Evolutionary conservation across 768 basidiomycete genomes (phyloP), one percentile per base, ranked within the genome.

Genomic region (Rhodocollybia butyracea): DNA sequence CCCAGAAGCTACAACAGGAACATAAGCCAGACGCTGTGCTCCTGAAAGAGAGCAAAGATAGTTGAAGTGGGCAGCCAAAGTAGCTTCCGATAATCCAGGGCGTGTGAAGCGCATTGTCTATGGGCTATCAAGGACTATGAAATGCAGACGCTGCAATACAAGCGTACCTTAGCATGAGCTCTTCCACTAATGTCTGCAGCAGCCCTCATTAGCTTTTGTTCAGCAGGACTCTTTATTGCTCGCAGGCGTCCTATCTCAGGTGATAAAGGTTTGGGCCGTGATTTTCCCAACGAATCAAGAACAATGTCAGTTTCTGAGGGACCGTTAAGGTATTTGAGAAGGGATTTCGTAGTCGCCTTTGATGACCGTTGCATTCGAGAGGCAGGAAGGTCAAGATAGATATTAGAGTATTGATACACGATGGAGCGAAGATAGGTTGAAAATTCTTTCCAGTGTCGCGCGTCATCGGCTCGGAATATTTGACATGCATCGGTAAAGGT

Each of bases 1-100:
- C 90, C 97, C 97, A 1, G 93, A 94, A 5, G 93, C 96, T 31
- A 98, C 91, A 5, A 99, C 97, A 12, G 97, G 97, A 1, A 99
- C 95, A 66, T 99, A 99, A n/a, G 97, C 95, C 46, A 85, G 82
- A 38, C 95, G 81, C 63, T 93, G 87, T 12, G 91, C 80, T 21
- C 97, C 97, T 15, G 75, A 74, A 40, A 91, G 75, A 3, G 84
- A 79, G 63, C 94, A 95, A 1, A 88, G 61, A 64, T 97, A 97
- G 70, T 96, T 90, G 65, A 98, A 98, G 65, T 94, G 90, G 4
- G 95, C 89, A 0, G 80, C 85, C 7, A 90, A 70, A 17, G 76
- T 74, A 30, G 78, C 72, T 64, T 91, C 89, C 1, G 81, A 79
- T 54, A 79, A 65, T 8, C 79, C 82, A 21, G 80, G 76, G 38